Conservation (phyloP, 345 rosid genomes). For the Toxicodendron radicans region DNA sequence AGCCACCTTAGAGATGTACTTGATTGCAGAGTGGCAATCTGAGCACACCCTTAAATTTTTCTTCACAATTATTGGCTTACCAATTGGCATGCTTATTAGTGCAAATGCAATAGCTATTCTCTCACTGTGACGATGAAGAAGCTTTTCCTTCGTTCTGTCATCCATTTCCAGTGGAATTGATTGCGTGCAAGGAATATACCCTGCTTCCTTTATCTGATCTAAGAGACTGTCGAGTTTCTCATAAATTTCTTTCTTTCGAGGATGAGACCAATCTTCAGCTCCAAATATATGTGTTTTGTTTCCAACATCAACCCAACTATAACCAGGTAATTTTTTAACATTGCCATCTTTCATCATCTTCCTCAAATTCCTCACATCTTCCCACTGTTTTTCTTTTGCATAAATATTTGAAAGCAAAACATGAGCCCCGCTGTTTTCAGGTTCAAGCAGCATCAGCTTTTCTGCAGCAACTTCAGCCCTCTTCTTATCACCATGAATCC, state of each 20-base stretch:
- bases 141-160: neutral
- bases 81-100: neutral
- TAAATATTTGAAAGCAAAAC: slow-evolving; percentile 13
- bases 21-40: slow-evolving; percentile 15
- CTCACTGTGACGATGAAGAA: slow-evolving; percentile 18
- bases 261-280: slow-evolving; percentile 16
- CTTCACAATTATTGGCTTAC: slow-evolving; percentile 14
- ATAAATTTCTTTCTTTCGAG: slow-evolving; percentile 4
- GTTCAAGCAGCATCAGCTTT: slow-evolving; percentile 15
- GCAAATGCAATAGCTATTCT: slow-evolving; percentile 15
- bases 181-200: slow-evolving; percentile 1
- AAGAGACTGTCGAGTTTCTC: slow-evolving; percentile 1
- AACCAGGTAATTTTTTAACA: slow-evolving; percentile 16
- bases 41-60: slow-evolving; percentile 8
- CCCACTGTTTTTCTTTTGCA: slow-evolving; percentile 16
- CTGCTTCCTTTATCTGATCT: slow-evolving; percentile 11
- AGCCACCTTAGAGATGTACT: slow-evolving; percentile 9
- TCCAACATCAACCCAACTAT: slow-evolving; percentile 16
- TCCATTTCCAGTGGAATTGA: neutral
- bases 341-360: slow-evolving; percentile 11
- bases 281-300: slow-evolving; percentile 11
- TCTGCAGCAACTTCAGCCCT: slow-evolving; percentile 4
- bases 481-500: slow-evolving; percentile 11
- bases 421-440: slow-evolving; percentile 16
- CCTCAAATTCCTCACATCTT: slow-evolving; percentile 16